These are phyloP conservation scores for Hsuehochloa calcarea DNA, from an alignment of 176 grass and related monocot genomes.

Conservation along the genomic window DNA sequence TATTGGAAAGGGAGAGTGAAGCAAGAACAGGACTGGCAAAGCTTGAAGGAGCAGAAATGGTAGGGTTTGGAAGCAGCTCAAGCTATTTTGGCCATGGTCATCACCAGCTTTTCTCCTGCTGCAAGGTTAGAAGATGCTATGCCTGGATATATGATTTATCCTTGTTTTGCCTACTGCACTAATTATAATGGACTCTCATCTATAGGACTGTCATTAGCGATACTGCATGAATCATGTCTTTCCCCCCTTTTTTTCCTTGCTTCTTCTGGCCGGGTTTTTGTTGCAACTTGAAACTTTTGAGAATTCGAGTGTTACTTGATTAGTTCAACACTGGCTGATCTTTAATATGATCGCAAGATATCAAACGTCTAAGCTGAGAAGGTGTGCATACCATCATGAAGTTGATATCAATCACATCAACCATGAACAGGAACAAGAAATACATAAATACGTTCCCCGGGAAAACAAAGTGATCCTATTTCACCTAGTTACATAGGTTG, in stretches of 20 bases:
- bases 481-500: neutral
- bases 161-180: neutral
- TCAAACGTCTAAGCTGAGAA: neutral
- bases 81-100: constrained; percentile 11
- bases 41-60: constrained; percentile 20
- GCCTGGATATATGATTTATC: constrained; percentile 15
- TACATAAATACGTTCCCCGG: neutral
- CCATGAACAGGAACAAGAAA: neutral
- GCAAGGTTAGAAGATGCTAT: constrained; percentile 49
- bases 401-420: neutral
- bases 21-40: neutral
- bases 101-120: constrained; percentile 49
- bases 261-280: neutral
- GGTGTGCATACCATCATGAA: neutral
- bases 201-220: neutral
- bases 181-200: neutral
- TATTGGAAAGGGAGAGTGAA: constrained; percentile 36
- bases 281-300: neutral
- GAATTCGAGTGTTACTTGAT: neutral
- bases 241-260: neutral
- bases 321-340: constrained; percentile 2
- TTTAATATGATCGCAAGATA: neutral
- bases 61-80: constrained; percentile 64
- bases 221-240: neutral
- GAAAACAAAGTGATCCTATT: neutral